These are phyloP conservation scores for Hirsutella thompsonii DNA, from an alignment of 2,329 filamentous ascomycete species.

Conservation along the genomic window DNA sequence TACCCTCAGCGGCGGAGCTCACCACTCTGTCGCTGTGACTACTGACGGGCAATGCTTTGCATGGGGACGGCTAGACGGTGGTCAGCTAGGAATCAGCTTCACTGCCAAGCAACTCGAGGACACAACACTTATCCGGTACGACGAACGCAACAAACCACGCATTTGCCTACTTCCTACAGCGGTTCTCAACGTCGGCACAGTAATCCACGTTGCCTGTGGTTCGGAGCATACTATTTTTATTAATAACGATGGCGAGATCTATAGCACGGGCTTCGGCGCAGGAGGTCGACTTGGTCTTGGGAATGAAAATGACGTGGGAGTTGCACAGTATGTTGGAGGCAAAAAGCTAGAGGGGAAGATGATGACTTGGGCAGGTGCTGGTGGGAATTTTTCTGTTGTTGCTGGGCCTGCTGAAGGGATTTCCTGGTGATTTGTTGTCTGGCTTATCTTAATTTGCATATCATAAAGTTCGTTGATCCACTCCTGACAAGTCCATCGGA, in stretches of 20 bases:
- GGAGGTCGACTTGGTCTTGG: constrained; percentile 62
- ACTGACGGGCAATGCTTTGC: constrained; percentile 33
- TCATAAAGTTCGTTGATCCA: too few species aligned
- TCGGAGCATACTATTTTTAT: constrained; percentile 58
- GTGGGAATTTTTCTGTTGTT: too few species aligned
- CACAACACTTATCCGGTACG: constrained; percentile 35
- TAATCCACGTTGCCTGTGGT: constrained; percentile 34
- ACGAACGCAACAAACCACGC: constrained; percentile 41
- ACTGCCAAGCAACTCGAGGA: constrained; percentile 31
- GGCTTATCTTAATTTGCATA: too few species aligned
- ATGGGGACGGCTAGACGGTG: constrained; percentile 42
- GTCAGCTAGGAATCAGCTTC: constrained; percentile 34
- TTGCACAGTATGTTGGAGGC: constrained; percentile 63
- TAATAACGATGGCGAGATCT: constrained; percentile 49
- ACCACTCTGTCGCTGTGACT: constrained; percentile 53
- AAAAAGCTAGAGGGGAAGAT: constrained; percentile 61
- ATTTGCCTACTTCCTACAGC: constrained; percentile 37
- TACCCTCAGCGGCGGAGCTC: constrained; percentile 50
- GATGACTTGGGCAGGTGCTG: too few species aligned
- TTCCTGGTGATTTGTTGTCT: too few species aligned
- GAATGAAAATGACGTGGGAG: constrained; percentile 55
- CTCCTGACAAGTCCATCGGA: too few species aligned
- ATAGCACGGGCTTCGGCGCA: constrained; percentile 58
- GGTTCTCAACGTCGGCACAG: not conserved
- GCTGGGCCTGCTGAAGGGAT: too few species aligned